Evolutionary conservation across 306 rosid genomes (phyloP), one percentile per base, ranked within the genome.

Genomic region (Lathyrus sativus): DNA sequence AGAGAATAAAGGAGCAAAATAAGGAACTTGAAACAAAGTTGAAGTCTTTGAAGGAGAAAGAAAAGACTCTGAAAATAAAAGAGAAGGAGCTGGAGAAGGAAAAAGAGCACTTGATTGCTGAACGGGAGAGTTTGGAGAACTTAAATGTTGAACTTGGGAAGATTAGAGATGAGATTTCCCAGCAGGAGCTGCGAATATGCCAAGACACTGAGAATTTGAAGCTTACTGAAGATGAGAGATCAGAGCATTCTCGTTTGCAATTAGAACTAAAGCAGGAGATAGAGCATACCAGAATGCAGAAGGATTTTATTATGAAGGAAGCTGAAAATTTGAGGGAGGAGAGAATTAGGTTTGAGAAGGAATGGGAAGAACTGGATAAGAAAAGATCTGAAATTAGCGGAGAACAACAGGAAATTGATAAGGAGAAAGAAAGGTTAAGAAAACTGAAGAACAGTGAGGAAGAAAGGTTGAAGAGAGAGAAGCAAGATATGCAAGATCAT

Each of bases 361-460:
- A 93, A 75, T 87, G 96, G 95, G 96, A 86, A 68, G 87, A 74
- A 37, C 71, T 93, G 79, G 96, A 90, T 79, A 87, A 85, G 71
- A 93, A 78, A 81, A 88, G 83, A 71, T 58, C 85, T 71, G 80
- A 82, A 79, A 54, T 87, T 76, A 75, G 62, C 64, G 75, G 53
- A 55, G 86, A 81, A 65, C 87, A 72, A 35, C 59, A 11, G 6
- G 67, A 84, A 67, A 66, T 85, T 76, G 82, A 74, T 78, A 79
- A 64, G 73, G 96, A 87, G 85, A 90, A 75, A 60, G 96, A 81
- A 73, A 82, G 82, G 42, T 63, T 88, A 19, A 84, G 73, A 74
- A 86, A 83, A 37, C 65, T 87, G 61, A 85, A 69, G 18, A 64
- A 31, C 62, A 67, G 55, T 69, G 96, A 84, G 79, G 89, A 78